Base-by-base conservation (phyloP, 2,329 filamentous ascomycete genomes). In the Keithomyces neogunnii region DNA sequence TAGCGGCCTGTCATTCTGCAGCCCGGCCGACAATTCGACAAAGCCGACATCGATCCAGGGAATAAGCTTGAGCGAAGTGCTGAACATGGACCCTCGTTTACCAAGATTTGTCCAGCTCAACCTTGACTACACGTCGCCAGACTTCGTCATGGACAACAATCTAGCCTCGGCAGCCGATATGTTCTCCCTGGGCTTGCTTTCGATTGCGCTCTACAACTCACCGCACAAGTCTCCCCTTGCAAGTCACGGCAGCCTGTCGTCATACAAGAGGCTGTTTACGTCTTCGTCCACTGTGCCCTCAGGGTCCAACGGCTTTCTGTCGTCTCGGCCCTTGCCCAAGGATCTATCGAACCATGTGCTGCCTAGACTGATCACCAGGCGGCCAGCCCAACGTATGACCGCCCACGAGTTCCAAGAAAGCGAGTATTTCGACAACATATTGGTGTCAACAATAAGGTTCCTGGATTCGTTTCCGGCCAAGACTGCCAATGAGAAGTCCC, bases 361-460 rank as follows among this genome's bases (percentile, higher is more conserved):
- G 3, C 90, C 93, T 2, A 79, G 86, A 30, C 78, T 99, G 44
- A 91, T 99, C 52, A 93, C 92, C 0, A 80, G 93, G 56, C 77
- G 90, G 51, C 89, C 93, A 3, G 89, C 90, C 3, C 88, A 95
- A 64, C 82, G 93, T 44, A 80, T 97, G 73, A 90, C 84, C 30
- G 90, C 92, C 4, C 83, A 81, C 50, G 92, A 96, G 60, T 97
- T 99, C 59, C 93, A 99, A 64, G 83, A 96, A 66, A 95, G 90
- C 62, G 85, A 89, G 58, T 99, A 95, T 65, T 99, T 99, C 65
- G 90, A 99, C 69, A 99, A 97, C 62, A 88, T 97, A 45, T 76
- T 99, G 4, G 89, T 99, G 28, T 96, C 91, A 0, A 96, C 93
- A 0, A 96, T 99, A 55, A 88, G 93, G 10, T 99, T 99, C 63